A percentile compares a stretch with the other conserved stretches of the same genome.
phyloP scores from a whole-genome alignment of 2,329 filamentous ascomycete species.

The Dothideomycetidae sp. region DNA sequence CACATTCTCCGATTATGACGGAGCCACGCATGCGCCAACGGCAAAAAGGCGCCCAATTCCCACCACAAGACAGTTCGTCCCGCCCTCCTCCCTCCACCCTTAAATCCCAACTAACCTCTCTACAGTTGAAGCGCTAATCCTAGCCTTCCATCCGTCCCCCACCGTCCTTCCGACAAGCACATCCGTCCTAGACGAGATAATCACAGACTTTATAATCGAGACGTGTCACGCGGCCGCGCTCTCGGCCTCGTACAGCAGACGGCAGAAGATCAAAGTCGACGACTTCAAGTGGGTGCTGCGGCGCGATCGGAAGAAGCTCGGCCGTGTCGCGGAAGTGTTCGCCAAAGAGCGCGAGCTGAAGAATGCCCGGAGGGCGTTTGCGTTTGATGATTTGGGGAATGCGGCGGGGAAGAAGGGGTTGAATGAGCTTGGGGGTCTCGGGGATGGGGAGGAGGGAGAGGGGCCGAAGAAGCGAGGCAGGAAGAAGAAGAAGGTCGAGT shows the following conservation, averaged over 20 bases:
- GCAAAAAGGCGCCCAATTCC: slow-evolving; percentile 34
- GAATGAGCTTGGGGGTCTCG: slow-evolving; percentile 35
- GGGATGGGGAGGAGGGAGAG: slow-evolving; percentile 39
- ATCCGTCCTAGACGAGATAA: slow-evolving; percentile 80
- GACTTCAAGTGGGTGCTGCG: slow-evolving; percentile 93
- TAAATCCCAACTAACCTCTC: slow-evolving; percentile 12
- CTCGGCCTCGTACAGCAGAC: slow-evolving; percentile 69
- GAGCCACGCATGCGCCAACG: slow-evolving; percentile 35
- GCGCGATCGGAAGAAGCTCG: slow-evolving; percentile 70
- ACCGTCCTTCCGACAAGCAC: slow-evolving; percentile 72
- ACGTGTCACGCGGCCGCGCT: slow-evolving; percentile 81
- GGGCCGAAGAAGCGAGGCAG: slow-evolving; percentile 18
- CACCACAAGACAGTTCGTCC: slow-evolving; percentile 25
- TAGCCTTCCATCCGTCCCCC: slow-evolving; percentile 64
- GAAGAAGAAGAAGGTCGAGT: slow-evolving; percentile 20
- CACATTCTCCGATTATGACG: slow-evolving; percentile 31
- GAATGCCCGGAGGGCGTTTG: slow-evolving; percentile 61
- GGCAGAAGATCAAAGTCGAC: slow-evolving; percentile 95
- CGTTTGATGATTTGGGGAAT: slow-evolving; percentile 50
- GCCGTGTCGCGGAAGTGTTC: slow-evolving; percentile 77
- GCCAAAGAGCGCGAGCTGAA: slow-evolving; percentile 81
- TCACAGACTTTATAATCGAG: slow-evolving; percentile 92
- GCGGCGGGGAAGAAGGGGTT: slow-evolving; percentile 33
- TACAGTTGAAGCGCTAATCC: slow-evolving; percentile 58
- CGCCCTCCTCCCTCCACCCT: slow-evolving; percentile 1